Evolutionary conservation across 495 filamentous ascomycete species (phyloP).

Genomic region (Hypoxylon fragiforme): DNA sequence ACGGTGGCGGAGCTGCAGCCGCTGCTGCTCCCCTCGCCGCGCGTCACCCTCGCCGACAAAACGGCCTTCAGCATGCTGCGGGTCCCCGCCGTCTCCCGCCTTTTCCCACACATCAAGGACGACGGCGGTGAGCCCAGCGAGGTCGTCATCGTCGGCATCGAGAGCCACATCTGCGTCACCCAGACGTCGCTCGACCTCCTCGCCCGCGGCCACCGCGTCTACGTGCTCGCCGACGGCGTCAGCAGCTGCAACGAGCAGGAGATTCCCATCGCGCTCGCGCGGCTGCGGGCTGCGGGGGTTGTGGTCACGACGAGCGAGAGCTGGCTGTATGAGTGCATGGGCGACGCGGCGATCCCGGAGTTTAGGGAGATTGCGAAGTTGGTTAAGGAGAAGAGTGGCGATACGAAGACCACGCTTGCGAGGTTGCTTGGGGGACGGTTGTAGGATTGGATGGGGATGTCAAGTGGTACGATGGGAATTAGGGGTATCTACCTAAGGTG

Average conservation of each 20-base stretch:
- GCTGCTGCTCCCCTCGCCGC: constrained; percentile 38
- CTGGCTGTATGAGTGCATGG: constrained; percentile 89
- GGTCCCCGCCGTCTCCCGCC: constrained; percentile 28
- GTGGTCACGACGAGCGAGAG: constrained; percentile 88
- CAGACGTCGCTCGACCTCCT: constrained; percentile 88
- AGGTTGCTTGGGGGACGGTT: constrained; percentile 71
- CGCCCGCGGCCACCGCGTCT: constrained; percentile 74
- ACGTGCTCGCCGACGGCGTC: constrained; percentile 89
- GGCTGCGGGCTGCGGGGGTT: constrained; percentile 76
- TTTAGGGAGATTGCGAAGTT: constrained; percentile 73
- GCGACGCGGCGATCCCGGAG: constrained; percentile 76
- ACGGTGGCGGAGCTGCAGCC: constrained; percentile 69
- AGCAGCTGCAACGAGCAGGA: constrained; percentile 83
- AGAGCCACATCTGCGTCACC: constrained; percentile 91
- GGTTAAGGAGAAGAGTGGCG: constrained; percentile 74
- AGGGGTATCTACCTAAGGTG: background rate
- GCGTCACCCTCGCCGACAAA: constrained; percentile 71
- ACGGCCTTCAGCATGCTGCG: constrained; percentile 84
- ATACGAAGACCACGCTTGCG: constrained; percentile 66
- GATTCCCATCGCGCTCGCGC: constrained; percentile 72
- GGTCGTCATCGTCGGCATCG: constrained; percentile 80
- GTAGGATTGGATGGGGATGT: constrained; percentile 36
- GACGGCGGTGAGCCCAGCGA: constrained; percentile 30
- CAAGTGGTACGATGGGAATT: background rate
- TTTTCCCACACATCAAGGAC: constrained; percentile 10